Evolutionary conservation across 768 basidiomycete genomes (phyloP), one percentile per base, ranked within the genome.

Genomic region (Lenzites betulinus): DNA sequence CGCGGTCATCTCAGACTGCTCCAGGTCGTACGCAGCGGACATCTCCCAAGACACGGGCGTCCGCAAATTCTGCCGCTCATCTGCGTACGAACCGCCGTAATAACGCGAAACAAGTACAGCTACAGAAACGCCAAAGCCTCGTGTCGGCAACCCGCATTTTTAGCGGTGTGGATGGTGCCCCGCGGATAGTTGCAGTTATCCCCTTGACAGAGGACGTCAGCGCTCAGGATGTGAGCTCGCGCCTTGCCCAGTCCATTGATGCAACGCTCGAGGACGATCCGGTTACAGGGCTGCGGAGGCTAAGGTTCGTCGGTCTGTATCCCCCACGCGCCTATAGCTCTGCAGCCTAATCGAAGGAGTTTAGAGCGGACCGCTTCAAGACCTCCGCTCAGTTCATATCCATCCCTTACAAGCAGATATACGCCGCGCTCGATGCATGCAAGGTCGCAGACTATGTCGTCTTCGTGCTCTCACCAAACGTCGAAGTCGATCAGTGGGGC

Each of bases 371-470:
- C 50, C 84, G 92, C 22, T 97, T 94, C 80, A 95, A 91, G 75
- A 94, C 94, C 0, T 91, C 89, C 7, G 78, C 98, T 3, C 95
- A 97, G 68, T 91, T 97, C 73, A 79, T 93, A 53, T 86, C 86
- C 42, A 79, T 96, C 2, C 85, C 83, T 2, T 89, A 92, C 67
- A 81, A 83, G 57, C 78, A 77, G 47, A 81, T 92, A 51, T 96
- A 92, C 73, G 81, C 84, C 2, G 83, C 90, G 4, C 80, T 98
- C 39, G 94, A 97, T 68, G 89, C 88, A 0, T 90, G 88, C 69
- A 88, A 93, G 70, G 89, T 85, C 2, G 91, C 93, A 11, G 95
- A 98, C 74, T 98, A 96, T 69, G 87, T 94, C 46, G 80, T 97
- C 20, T 86, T 97, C 60, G 81, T 89, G 2, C 80, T 98, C 28